Conservation (phyloP, 805 yeast species). For the Cyberlindnera nakhonratchasimensis region DNA sequence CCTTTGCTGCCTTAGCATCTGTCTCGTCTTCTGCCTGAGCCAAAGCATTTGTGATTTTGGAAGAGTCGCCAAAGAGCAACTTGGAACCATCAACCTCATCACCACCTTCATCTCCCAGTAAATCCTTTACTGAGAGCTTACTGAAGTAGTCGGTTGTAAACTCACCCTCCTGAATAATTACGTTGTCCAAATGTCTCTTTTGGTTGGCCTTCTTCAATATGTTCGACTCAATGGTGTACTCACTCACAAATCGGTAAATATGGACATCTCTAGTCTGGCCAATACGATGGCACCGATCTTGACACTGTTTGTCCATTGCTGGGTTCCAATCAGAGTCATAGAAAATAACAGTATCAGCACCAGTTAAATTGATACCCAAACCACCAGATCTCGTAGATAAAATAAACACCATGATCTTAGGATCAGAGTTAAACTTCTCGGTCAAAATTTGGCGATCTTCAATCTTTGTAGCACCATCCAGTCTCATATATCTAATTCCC, state of each 20-base stretch:
- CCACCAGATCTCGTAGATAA: constrained; percentile 97
- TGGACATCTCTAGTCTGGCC: constrained; percentile 98
- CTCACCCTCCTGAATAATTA: constrained; percentile 96
- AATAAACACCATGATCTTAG: constrained; percentile 84
- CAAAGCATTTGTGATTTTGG: constrained; percentile 54
- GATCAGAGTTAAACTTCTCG: constrained; percentile 85
- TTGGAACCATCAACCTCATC: constrained; percentile 30
- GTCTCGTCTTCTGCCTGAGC: constrained; percentile 96
- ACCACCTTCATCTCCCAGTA: constrained; percentile 51
- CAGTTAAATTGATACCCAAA: constrained; percentile 93
- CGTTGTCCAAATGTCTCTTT: constrained; percentile 88
- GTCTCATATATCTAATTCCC: constrained; percentile 90
- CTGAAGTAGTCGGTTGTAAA: constrained; percentile 96
- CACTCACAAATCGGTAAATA: constrained; percentile 93
- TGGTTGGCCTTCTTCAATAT: constrained; percentile 92
- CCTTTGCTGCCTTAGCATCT: constrained; percentile 82
- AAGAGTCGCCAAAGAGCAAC: constrained; percentile 31
- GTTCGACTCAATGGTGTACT: constrained; percentile 93
- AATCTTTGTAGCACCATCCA: constrained; percentile 96
- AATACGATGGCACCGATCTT: constrained; percentile 97
- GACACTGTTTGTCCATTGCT: constrained; percentile 99
- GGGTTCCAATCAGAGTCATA: constrained; percentile 99
- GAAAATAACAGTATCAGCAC: constrained; percentile 97
- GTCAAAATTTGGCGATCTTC: constrained; percentile 95
- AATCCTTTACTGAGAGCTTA: constrained; percentile 78